Base-by-base conservation (phyloP, 1,139 yeast genomes). In the Pichia sp. region DNA sequence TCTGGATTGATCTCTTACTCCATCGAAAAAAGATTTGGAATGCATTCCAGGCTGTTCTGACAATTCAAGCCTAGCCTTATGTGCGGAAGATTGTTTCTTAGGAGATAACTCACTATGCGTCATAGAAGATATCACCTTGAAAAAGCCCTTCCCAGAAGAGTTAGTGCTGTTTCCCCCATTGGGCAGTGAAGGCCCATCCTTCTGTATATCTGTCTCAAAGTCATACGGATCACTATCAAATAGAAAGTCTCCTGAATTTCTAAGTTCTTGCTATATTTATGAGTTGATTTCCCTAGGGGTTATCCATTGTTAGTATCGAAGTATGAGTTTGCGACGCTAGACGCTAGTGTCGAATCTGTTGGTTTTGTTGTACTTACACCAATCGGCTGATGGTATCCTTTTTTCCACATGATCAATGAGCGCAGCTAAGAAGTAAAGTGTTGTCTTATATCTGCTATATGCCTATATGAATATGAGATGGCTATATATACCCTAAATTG, bases 321-420 rank as follows among this genome's bases (percentile, higher is more conserved):
- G n/a, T n/a, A n/a, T n/a, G n/a, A n/a, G n/a, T n/a, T n/a, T n/a
- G n/a, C n/a, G n/a, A n/a, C n/a, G n/a, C n/a, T n/a, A n/a, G n/a
- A 21, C 8, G 22, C 11, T 8, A 8, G 11, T 21, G 22, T 8
- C 8, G 11, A n/a, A 21, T 8, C 11, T 21, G 2, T 12, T n/a
- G 12, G n/a, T 12, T 24, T 8, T 24, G n/a, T 8, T 9, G 9
- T 9, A 32, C 54, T 29, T 47, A 50, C 54, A 27, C 41, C 49
- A n/a, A 42, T 23, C 6, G 53, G 45, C 16, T 49, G 52, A 15
- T 50, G 53, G 30, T 50, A 51, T 13, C 53, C 53, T 19, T 39
- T 46, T 33, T 44, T 51, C 43, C 53, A 48, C 55, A 50, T 50
- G 16, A 10, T 7, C 6, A 14, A 11, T 6, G 21, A 26, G 13